These are phyloP conservation scores for Cicer judaicum DNA, from an alignment of 306 rosid species.

Conservation along the genomic window DNA sequence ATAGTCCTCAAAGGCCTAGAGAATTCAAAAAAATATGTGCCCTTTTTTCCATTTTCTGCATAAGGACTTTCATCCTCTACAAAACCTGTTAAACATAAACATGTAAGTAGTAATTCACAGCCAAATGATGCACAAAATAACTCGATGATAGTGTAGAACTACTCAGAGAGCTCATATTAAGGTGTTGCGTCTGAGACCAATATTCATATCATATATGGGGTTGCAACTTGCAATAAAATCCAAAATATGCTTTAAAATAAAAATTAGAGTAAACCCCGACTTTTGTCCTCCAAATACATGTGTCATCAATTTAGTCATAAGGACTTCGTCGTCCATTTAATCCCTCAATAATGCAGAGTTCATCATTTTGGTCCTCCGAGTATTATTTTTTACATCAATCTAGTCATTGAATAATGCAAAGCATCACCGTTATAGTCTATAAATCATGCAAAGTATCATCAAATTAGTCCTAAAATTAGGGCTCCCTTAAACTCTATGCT, in stretches of 20 bases:
- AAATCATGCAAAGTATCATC: not conserved
- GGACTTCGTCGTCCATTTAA: slow-evolving; percentile 5
- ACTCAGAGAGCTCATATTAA: slow-evolving; percentile 34
- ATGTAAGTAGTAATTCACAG: slow-evolving; percentile 22
- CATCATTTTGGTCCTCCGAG: slow-evolving; percentile 8
- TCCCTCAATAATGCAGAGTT: not conserved
- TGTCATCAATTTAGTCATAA: not conserved
- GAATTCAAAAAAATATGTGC: slow-evolving; percentile 85
- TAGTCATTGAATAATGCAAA: slow-evolving; percentile 5
- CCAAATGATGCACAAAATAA: slow-evolving; percentile 28
- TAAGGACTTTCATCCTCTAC: slow-evolving; percentile 86
- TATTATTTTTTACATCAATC: not conserved
- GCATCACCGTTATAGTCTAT: not conserved
- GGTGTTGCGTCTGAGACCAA: slow-evolving; percentile 7
- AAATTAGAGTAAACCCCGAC: slow-evolving; percentile 12
- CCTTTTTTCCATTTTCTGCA: slow-evolving; percentile 70
- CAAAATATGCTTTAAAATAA: slow-evolving; percentile 35
- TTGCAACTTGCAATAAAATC: slow-evolving; percentile 27
- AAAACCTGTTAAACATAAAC: slow-evolving; percentile 63
- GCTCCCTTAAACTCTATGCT: not conserved
- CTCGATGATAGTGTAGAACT: slow-evolving; percentile 4
- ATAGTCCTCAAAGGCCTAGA: slow-evolving; percentile 94
- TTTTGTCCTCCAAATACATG: slow-evolving; percentile 8
- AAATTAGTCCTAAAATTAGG: slow-evolving; percentile 4
- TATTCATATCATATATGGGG: not conserved